Base-by-base conservation (phyloP, 208 protist species). In the Angomonas deanei region DNA sequence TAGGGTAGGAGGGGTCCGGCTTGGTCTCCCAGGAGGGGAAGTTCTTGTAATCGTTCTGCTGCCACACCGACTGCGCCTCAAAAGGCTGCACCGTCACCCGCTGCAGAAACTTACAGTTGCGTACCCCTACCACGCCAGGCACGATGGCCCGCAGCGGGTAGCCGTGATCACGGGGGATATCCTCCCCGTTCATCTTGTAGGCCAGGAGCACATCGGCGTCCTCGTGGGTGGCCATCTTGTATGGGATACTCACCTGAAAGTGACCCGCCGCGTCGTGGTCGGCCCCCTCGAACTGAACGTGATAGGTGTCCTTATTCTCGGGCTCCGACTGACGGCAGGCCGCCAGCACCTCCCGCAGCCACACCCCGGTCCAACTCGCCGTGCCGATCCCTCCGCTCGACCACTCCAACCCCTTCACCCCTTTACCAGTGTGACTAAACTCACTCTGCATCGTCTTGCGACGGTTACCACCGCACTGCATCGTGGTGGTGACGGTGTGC, bases 11-110 rank as follows among this genome's bases (percentile, higher is more conserved):
- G 33, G 74, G 70, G 5, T 88, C 58, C 32, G 72, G 73, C 42
- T 88, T 78, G n/a, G 82, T 65, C 24, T 68, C 60, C 30, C 83
- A 79, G 2, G 86, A 77, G 19, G 68, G 61, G 56, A 90, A 87
- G 54, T 61, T 76, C 68, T 96, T 96, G 81, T 96, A 96, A 65
- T 93, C 86, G 24, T 89, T 77, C 61, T 87, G 75, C 74, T 96
- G 86, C 84, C 84, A 96, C 19, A 82, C 54, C 3, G 65, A 68
- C 19, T 80, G 36, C 28, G 74, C 66, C 59, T 96, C 89, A 28
- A 73, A 57, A 3, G 75, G 42, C 34, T 63, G 50, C n/a, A 83
- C 47, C 13, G 58, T 59, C 19, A 95, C 76, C 8, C 64, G 67
- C 33, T 66, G 54, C 1, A 96, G 65, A 77, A 87, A 94, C 67